Evolutionary conservation across 352 stramenopile species (phyloP).

Genomic region (Thraustotheca clavata): DNA sequence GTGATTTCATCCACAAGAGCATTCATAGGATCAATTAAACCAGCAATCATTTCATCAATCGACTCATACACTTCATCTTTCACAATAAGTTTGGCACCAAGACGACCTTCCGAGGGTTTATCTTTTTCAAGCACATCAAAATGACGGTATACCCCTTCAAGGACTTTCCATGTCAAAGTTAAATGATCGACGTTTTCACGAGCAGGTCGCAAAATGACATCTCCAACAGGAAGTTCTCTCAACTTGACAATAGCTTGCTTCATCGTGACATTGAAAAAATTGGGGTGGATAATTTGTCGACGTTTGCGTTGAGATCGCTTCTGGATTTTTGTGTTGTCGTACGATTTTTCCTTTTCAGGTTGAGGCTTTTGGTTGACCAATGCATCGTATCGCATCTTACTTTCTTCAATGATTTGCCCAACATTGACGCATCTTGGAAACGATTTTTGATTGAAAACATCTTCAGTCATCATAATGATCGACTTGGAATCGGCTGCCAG

Average conservation of each 20-base stretch:
- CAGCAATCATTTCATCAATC: conserved; percentile 83
- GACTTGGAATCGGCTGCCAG: conserved; percentile 69
- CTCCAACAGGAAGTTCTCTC: conserved; percentile 62
- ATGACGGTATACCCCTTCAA: conserved; percentile 79
- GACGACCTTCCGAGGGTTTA: conserved; percentile 75
- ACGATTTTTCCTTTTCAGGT: conserved; percentile 67
- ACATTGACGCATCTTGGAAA: conserved; percentile 49
- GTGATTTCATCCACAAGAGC: conserved; percentile 77
- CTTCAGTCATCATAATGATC: conserved; percentile 54
- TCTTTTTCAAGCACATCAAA: conserved; percentile 84
- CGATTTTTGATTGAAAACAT: conserved; percentile 53
- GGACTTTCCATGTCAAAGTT: conserved; percentile 84
- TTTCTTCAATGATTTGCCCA: conserved; percentile 54
- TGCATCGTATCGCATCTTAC: conserved; percentile 56
- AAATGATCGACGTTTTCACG: conserved; percentile 76
- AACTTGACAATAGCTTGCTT: conserved; percentile 73
- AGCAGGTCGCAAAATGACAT: conserved; percentile 81
- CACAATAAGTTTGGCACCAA: conserved; percentile 73
- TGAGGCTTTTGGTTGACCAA: conserved; percentile 58
- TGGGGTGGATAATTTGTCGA: conserved; percentile 72
- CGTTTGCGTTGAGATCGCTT: conserved; percentile 63
- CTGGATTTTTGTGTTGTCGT: conserved; percentile 22
- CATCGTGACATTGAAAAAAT: conserved; percentile 85
- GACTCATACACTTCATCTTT: conserved; percentile 83
- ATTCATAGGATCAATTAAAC: conserved; percentile 86